Percentiles rank a stretch among this genome's conserved stretches.
Conservation (phyloP, 1,284 basidiomycete genomes). For the Prillingera fragicola region DNA sequence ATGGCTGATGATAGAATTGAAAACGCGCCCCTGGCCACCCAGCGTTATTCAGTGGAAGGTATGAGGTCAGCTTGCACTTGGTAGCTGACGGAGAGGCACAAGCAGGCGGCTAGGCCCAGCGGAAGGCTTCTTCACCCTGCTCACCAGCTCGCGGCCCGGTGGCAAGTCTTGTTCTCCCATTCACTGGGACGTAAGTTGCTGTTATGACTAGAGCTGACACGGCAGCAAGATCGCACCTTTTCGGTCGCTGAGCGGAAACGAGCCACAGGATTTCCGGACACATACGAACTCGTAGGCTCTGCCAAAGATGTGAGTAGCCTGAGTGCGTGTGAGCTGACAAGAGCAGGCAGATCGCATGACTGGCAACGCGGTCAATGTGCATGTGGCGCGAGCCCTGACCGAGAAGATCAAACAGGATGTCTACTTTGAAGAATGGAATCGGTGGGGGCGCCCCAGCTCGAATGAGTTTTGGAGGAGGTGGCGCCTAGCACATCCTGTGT, state of each 20-base stretch:
- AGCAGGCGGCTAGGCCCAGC: too few relatives aligned
- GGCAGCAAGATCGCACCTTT: conserved; percentile 20
- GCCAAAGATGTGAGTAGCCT: conserved; percentile 11
- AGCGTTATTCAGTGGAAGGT: too few relatives aligned
- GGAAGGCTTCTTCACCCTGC: conserved; percentile 17
- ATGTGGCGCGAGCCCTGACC: conserved; percentile 21
- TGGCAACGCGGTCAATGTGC: conserved; percentile 23
- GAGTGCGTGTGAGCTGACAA: neutral
- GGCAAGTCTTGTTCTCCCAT: conserved; percentile 12
- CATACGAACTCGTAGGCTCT: conserved; percentile 16
- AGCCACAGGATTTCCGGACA: conserved; percentile 27
- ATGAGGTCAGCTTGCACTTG: too few relatives aligned
- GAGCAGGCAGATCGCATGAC: conserved; percentile 10
- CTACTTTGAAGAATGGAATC: conserved; percentile 19
- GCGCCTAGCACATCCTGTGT: neutral
- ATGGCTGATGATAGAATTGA: neutral
- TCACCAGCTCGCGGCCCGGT: conserved; percentile 15
- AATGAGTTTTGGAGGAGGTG: conserved; percentile 6
- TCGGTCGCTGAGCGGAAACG: conserved; percentile 27
- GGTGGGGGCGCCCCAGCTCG: conserved; percentile 7
- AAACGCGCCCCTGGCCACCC: neutral
- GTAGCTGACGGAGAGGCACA: too few relatives aligned
- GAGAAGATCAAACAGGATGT: conserved; percentile 15
- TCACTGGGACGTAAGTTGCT: conserved; percentile 21
- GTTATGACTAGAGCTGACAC: neutral